Base-by-base conservation (phyloP, 2,329 filamentous ascomycete species). In the Stenocarpella maydis region DNA sequence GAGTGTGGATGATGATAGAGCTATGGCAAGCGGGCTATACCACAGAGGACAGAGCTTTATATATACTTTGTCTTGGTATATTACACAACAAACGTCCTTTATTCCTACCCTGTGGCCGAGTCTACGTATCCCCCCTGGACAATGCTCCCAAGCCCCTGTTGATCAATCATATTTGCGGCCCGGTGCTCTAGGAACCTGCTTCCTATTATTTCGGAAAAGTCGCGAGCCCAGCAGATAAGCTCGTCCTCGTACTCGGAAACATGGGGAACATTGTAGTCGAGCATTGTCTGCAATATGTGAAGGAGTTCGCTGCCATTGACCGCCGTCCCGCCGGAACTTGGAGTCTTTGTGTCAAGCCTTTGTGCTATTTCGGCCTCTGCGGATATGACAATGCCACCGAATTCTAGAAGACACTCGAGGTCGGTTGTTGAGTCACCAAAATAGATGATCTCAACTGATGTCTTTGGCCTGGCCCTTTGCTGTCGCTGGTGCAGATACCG, bases 371-470 rank as follows among this genome's bases (percentile, higher is more conserved):
- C 58, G 7, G 41, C 78, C 19, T 77, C 73, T 45, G 82, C 74
- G 1, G 83, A 80, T 47, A 89, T 80, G 50, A 85, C 82, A 26
- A 88, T 77, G 4, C 86, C 87, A 7, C 78, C 77, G 2, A 75
- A 77, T 26, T 76, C 74, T 4, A 87, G 72, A 45, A 89, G 76
- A 69, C 87, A 89, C 74, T 84, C 82, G 68, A 89, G 76, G 74
- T 89, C 87, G 1, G 87, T 88, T 2, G 82, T 81, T 34, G 87
- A 88, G 75, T 89, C 87, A 9, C 87, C 87, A 75, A 88, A 83
- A 77, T 89, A 89, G n/a, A 86, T 75, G 3, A 67, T 37, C 41
- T 34, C 41, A 17, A 49, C 21, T 4, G 52, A 19, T n/a, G 39
- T 26, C 10, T 37, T 28, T 28, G 1, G 68, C 72, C 5, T 74